Conservation (phyloP, 2,329 filamentous ascomycete genomes). For the Hypoxylon sp. region DNA sequence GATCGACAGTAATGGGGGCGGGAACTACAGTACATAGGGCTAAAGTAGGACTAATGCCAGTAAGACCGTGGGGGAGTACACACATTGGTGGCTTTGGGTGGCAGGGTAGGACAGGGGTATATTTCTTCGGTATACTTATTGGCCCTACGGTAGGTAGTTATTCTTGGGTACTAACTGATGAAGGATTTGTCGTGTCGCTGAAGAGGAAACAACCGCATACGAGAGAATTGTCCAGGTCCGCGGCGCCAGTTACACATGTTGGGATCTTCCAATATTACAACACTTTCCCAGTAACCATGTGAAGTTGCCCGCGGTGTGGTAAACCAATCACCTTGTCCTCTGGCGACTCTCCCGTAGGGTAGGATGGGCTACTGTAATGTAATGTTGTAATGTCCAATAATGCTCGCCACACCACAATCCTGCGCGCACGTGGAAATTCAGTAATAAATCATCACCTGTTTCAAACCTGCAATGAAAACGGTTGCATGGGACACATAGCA, state of each 20-base stretch:
- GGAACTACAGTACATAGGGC: conserved; percentile 31
- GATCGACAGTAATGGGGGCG: conserved; percentile 34
- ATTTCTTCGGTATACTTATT: conserved; percentile 12
- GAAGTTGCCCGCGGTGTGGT: neutral
- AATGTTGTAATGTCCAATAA: conserved; percentile 29
- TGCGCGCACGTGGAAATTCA: conserved; percentile 12
- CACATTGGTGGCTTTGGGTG: neutral
- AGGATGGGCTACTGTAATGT: conserved; percentile 21
- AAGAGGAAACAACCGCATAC: neutral
- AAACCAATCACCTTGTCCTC: conserved; percentile 18
- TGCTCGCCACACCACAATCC: conserved; percentile 10
- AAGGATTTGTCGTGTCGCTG: neutral
- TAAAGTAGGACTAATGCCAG: conserved; percentile 25
- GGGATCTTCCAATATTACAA: neutral
- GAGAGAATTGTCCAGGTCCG: neutral
- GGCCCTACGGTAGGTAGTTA: neutral
- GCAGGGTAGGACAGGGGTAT: conserved; percentile 4
- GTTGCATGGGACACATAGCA: conserved; percentile 22
- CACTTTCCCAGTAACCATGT: neutral
- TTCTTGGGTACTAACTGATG: neutral
- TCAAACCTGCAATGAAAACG: neutral
- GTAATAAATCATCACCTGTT: conserved; percentile 13
- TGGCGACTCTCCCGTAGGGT: conserved; percentile 18
- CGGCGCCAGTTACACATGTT: neutral
- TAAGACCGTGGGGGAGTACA: conserved; percentile 23